phyloP scores from a whole-genome alignment of 176 grass and related monocot genomes.

The maize (Zea mays) region Zm-B73-REFERENCE-NAM-5.0 NC_050099.1:136565001-136565500 shows the following conservation, averaged over 20 bases:
- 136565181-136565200: constrained; percentile 22
- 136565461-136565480: not conserved
- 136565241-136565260: constrained; percentile 98
- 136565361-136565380: too few relatives aligned
- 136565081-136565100: too few relatives aligned
- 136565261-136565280: constrained; percentile 93
- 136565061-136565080: too few relatives aligned
- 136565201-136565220: not conserved
- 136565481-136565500: not conserved
- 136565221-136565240: constrained; percentile 25
- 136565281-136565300: not conserved
- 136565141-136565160: constrained; percentile 1
- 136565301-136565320: constrained; percentile 23
- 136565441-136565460: constrained; percentile 1
- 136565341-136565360: too few relatives aligned
- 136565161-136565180: not conserved
- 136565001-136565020: too few relatives aligned
- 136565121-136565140: constrained; percentile 67
- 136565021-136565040: too few relatives aligned
- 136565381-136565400: too few relatives aligned
- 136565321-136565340: constrained; percentile 37
- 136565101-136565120: too few relatives aligned
- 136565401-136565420: constrained; percentile 91
- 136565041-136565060: too few relatives aligned
- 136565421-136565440: constrained; percentile 86